A percentile compares a stretch with the other conserved stretches of the same genome.
phyloP scores from a whole-genome alignment of 768 basidiomycete species.

The Lactifluus hygrophoroides region DNA sequence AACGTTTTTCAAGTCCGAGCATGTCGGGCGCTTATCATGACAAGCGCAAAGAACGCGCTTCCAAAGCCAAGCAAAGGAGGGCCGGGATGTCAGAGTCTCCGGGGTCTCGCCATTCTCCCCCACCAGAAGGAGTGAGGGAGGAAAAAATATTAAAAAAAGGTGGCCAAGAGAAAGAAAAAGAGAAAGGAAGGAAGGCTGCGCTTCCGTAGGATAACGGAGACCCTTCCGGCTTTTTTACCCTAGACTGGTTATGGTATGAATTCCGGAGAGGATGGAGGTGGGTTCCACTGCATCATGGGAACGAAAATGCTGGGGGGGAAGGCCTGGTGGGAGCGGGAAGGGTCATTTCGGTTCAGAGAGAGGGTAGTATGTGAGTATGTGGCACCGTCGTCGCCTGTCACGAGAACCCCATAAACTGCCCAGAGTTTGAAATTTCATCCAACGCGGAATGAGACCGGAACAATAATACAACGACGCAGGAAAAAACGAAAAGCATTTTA shows the following conservation, averaged over 20 bases:
- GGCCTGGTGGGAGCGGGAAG: too few relatives aligned
- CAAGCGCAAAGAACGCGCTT: too few relatives aligned
- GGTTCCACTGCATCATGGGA: neutral
- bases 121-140: too few relatives aligned
- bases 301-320: too few relatives aligned
- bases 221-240: neutral
- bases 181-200: neutral
- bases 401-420: too few relatives aligned
- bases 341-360: too few relatives aligned
- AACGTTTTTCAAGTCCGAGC: constrained; percentile 8
- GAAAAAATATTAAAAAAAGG: neutral
- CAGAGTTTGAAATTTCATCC: neutral
- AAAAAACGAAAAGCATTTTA: too few relatives aligned
- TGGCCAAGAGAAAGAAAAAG: neutral
- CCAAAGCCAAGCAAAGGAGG: too few relatives aligned
- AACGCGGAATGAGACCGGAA: constrained; percentile 16
- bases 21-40: constrained; percentile 8
- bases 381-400: too few relatives aligned
- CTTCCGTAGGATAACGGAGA: neutral
- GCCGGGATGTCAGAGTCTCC: neutral
- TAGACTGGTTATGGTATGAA: neutral
- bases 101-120: neutral
- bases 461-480: neutral
- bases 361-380: too few relatives aligned
- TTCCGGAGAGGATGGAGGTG: neutral